Evolutionary conservation across 1,139 yeast species (phyloP).

Genomic region (Nadsonia commutata): DNA sequence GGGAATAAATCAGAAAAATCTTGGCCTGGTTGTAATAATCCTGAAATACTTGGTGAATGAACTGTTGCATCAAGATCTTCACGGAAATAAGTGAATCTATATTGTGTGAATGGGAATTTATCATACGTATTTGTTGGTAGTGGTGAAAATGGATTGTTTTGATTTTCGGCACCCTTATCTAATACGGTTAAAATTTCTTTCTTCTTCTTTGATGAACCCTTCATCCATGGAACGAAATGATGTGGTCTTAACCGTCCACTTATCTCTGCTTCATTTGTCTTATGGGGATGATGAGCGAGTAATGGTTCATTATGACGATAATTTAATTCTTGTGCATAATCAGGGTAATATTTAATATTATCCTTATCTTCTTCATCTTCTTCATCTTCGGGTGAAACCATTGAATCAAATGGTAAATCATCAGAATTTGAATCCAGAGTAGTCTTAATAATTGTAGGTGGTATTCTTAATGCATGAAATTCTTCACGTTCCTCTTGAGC

Average conservation of each 20-base stretch:
- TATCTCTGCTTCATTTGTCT: constrained; percentile 53
- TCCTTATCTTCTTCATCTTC: no score
- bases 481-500: constrained; percentile 50
- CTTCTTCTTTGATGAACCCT: constrained; percentile 2
- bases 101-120: constrained; percentile 9
- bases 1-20: constrained; percentile 23
- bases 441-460: constrained; percentile 19
- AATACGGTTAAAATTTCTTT: constrained; percentile 1
- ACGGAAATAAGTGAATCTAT: constrained; percentile 75
- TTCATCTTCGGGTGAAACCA: background rate
- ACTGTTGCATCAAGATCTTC: constrained; percentile 80
- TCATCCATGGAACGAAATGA: constrained; percentile 63
- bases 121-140: constrained; percentile 19
- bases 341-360: background rate
- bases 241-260: constrained; percentile 61
- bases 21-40: constrained; percentile 40
- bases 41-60: constrained; percentile 81
- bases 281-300: constrained; percentile 24
- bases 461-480: constrained; percentile 29
- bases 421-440: background rate
- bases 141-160: no score
- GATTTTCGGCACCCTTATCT: constrained; percentile 1
- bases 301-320: constrained; percentile 11
- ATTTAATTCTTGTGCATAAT: constrained; percentile 1
- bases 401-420: background rate